Percentiles rank a stretch among this genome's conserved stretches.
Conservation (phyloP, 2,329 filamentous ascomycete genomes). For the Fusarium sulawesiense region DNA sequence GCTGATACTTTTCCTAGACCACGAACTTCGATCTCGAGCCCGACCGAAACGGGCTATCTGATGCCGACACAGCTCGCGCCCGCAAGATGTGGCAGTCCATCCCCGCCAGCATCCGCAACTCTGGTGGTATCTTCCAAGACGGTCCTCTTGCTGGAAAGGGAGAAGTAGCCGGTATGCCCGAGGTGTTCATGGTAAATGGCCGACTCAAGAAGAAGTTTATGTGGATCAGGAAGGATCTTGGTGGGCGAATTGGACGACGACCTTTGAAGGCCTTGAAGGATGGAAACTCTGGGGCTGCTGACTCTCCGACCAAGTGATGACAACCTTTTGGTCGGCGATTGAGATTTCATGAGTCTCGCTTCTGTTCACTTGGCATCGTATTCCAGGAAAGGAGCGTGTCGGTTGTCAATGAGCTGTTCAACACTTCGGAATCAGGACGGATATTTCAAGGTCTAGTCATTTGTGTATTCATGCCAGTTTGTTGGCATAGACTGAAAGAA, state of each 20-base stretch:
- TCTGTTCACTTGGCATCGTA: not conserved
- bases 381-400: not conserved
- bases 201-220: constrained; percentile 6
- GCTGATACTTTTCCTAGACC: not conserved
- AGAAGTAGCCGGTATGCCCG: constrained; percentile 2
- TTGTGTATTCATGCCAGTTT: not conserved
- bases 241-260: not conserved
- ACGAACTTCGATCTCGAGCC: not conserved
- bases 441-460: not conserved
- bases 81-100: constrained; percentile 23
- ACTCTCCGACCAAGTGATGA: not conserved
- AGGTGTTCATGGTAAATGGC: constrained; percentile 4
- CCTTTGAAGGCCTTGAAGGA: constrained; percentile 1
- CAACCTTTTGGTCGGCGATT: too few relatives aligned
- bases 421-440: too few relatives aligned
- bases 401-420: not conserved
- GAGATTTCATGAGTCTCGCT: rapidly evolving
- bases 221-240: constrained; percentile 21
- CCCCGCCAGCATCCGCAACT: constrained; percentile 11
- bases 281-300: not conserved
- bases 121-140: constrained; percentile 3
- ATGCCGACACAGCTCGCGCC: constrained; percentile 7
- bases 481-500: not conserved
- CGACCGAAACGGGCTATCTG: not conserved
- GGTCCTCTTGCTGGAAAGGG: constrained; percentile 22